Conservation (phyloP, 805 yeast genomes). For the Maudiozyma pseudohumilis region DNA sequence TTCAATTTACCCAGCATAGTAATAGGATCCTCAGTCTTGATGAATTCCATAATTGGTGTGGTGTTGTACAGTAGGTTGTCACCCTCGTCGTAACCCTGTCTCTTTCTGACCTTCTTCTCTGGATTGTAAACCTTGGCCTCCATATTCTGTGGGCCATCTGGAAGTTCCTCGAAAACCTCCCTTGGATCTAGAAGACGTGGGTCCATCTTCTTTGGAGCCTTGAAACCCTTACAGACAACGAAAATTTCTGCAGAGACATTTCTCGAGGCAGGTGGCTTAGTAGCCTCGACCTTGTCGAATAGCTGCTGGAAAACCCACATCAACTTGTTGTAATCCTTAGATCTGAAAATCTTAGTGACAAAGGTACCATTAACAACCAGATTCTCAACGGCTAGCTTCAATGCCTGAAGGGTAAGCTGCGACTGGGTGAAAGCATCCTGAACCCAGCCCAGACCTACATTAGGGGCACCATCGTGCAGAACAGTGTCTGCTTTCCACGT, state of each 20-base stretch:
- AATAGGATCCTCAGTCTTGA: slow-evolving; percentile 74
- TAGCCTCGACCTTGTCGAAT: slow-evolving; percentile 94
- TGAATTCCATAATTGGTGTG: slow-evolving; percentile 68
- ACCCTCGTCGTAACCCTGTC: slow-evolving; percentile 97
- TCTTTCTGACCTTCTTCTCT: slow-evolving; percentile 76
- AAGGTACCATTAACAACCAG: slow-evolving; percentile 87
- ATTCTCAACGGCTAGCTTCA: slow-evolving; percentile 90
- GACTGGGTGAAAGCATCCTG: slow-evolving; percentile 99
- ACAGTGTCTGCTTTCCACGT: slow-evolving; percentile 99
- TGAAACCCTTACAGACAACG: slow-evolving; percentile 91
- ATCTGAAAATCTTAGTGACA: slow-evolving; percentile 93
- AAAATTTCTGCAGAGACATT: slow-evolving; percentile 98
- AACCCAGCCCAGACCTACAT: slow-evolving; percentile 99
- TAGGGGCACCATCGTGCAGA: slow-evolving; percentile 99
- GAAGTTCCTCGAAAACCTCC: slow-evolving; percentile 88
- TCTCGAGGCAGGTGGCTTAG: slow-evolving; percentile 98
- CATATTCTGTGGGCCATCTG: slow-evolving; percentile 61
- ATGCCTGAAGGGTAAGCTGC: slow-evolving; percentile 86
- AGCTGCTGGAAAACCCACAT: slow-evolving; percentile 97
- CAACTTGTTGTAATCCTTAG: slow-evolving; percentile 95
- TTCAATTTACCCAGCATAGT: slow-evolving; percentile 66
- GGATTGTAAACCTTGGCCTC: slow-evolving; percentile 94
- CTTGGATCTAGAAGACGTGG: slow-evolving; percentile 86
- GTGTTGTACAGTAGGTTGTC: slow-evolving; percentile 65
- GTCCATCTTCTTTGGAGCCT: slow-evolving; percentile 92